Evolutionary conservation across 352 stramenopile genomes (phyloP).

Genomic region (Phytopythium delawarense): DNA sequence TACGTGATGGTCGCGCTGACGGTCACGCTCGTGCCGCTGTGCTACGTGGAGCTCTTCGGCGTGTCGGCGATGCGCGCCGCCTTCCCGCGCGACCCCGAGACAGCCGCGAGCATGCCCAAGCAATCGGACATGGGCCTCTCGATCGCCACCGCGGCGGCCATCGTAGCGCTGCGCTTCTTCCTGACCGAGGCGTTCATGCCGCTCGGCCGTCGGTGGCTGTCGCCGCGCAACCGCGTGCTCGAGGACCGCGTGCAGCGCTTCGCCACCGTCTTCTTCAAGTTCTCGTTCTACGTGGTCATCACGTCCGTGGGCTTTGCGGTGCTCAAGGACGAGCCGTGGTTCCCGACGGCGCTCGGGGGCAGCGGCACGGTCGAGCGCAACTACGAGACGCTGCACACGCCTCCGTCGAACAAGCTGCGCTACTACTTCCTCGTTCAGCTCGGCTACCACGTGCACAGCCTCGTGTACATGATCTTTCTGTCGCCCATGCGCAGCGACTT

Average conservation of each 20-base stretch:
- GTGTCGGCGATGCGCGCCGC: constrained; percentile 29
- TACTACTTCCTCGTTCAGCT: constrained; percentile 51
- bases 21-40: constrained; percentile 22
- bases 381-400: constrained; percentile 25
- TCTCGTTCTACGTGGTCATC: constrained; percentile 30
- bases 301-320: constrained; percentile 31
- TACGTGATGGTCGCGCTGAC: constrained; percentile 27
- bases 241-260: constrained; percentile 32
- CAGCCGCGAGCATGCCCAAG: constrained; percentile 20
- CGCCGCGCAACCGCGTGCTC: constrained; percentile 18
- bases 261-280: constrained; percentile 35
- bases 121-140: constrained; percentile 21
- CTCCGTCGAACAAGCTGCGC: constrained; percentile 29
- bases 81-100: constrained; percentile 20
- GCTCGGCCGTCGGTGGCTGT: constrained; percentile 20
- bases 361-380: constrained; percentile 23
- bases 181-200: constrained; percentile 21
- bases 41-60: constrained; percentile 27
- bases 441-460: constrained; percentile 51
- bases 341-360: constrained; percentile 38
- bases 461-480: constrained; percentile 53
- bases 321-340: constrained; percentile 49
- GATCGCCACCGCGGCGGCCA: constrained; percentile 21
- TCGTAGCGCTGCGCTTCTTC: constrained; percentile 24
- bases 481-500: constrained; percentile 60